A percentile compares a stretch with the other conserved stretches of the same genome.
Evolutionary conservation across 768 basidiomycete species (phyloP).

Genomic region (Auricularia sp.): DNA sequence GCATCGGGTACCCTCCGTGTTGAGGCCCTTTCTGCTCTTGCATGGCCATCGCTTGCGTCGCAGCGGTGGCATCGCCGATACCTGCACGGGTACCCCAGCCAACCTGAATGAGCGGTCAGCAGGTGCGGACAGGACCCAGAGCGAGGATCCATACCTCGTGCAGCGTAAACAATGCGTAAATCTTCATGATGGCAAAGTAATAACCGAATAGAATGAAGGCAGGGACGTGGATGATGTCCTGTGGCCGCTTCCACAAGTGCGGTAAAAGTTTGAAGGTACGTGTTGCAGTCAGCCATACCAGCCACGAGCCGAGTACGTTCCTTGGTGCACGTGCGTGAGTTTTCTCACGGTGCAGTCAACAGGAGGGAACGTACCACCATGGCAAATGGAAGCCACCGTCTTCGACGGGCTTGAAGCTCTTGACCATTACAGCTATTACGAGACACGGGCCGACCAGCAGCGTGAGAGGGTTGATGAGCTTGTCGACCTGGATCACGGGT

Average conservation of each 20-base stretch:
- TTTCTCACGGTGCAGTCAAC: not conserved
- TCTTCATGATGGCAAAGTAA: constrained; percentile 90
- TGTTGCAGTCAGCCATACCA: constrained; percentile 60
- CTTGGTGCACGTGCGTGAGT: constrained; percentile 21
- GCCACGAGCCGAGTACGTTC: constrained; percentile 59
- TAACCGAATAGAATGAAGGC: constrained; percentile 86
- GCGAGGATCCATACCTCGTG: constrained; percentile 54
- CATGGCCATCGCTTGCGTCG: constrained; percentile 51
- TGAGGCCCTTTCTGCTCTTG: constrained; percentile 2
- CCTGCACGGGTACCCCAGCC: constrained; percentile 95
- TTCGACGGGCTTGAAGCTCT: constrained; percentile 57
- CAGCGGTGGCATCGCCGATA: constrained; percentile 73
- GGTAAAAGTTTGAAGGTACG: constrained; percentile 68
- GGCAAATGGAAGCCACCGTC: constrained; percentile 73
- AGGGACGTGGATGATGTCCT: constrained; percentile 73
- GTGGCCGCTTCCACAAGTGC: constrained; percentile 67
- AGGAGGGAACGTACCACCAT: constrained; percentile 51
- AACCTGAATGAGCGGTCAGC: constrained; percentile 37
- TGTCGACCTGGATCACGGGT: constrained; percentile 44
- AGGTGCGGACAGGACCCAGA: not conserved
- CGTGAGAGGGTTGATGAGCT: constrained; percentile 78
- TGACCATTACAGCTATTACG: constrained; percentile 66
- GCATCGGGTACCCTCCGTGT: not conserved
- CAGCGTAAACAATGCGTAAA: constrained; percentile 81
- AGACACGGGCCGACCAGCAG: constrained; percentile 75